A percentile compares a stretch with the other conserved stretches of the same genome.
These are phyloP conservation scores for Bryopsis sp. DNA, from an alignment of 139 green algal species.

Conservation along the genomic window DNA sequence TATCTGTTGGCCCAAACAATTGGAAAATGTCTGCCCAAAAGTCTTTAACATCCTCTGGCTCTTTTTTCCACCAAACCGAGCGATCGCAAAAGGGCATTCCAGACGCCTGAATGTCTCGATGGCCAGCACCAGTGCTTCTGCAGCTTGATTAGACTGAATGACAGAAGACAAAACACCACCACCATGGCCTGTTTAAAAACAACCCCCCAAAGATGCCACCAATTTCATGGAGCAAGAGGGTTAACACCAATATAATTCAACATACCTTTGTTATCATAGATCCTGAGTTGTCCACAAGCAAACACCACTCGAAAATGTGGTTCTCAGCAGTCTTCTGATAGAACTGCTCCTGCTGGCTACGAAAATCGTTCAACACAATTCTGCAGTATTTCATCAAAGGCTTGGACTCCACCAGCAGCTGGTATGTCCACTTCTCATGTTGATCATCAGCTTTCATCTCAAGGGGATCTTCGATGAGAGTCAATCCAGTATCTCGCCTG, in stretches of 20 bases:
- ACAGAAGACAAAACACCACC: no score
- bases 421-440: background rate
- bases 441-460: background rate
- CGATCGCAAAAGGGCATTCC: background rate
- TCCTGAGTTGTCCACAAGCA: constrained; percentile 36
- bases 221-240: constrained; percentile 27
- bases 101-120: background rate
- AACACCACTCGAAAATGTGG: constrained; percentile 24
- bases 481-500: no score
- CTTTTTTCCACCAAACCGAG: background rate
- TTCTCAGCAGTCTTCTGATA: background rate
- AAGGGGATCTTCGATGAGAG: no score
- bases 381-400: background rate
- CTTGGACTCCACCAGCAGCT: background rate
- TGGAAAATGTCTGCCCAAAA: constrained; percentile 21
- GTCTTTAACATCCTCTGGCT: constrained; percentile 25
- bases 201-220: no score
- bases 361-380: no score
- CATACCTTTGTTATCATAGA: constrained; percentile 25
- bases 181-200: no score
- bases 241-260: constrained; percentile 23
- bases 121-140: constrained; percentile 27
- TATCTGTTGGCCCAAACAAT: constrained; percentile 18
- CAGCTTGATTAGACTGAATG: no score
- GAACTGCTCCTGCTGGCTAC: background rate